phyloP scores from a whole-genome alignment of 75 land plant species.

The Ceratopteris richardii region DNA sequence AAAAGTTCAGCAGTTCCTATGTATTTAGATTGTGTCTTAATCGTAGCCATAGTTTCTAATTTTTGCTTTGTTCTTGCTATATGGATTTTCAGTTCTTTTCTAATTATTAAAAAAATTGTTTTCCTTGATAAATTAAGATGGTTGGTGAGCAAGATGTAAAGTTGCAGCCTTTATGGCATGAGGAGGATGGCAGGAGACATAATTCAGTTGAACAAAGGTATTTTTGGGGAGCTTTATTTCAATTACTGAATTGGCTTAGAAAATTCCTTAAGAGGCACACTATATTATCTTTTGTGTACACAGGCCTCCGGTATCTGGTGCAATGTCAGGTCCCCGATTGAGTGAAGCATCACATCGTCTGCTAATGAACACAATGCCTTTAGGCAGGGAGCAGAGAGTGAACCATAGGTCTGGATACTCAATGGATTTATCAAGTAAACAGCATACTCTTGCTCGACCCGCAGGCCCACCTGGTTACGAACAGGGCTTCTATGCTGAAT shows the following conservation, averaged over 20 bases:
- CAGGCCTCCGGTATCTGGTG: constrained; percentile 74
- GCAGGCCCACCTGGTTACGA: constrained; percentile 44
- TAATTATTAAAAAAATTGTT: no score
- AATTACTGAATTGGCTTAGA: no score
- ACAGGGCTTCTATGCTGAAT: constrained; percentile 17
- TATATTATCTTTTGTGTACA: background rate
- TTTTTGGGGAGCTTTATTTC: no score
- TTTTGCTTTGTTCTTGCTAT: background rate
- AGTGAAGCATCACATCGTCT: constrained; percentile 89
- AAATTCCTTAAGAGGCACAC: no score
- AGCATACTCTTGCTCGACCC: constrained; percentile 17
- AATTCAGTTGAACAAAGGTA: background rate
- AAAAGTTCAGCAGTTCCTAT: no score
- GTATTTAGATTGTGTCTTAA: no score
- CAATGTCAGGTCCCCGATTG: constrained; percentile 59
- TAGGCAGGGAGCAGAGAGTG: constrained; percentile 10
- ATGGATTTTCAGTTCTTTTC: background rate
- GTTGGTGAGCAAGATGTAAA: constrained; percentile 28
- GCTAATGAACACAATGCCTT: constrained; percentile 46
- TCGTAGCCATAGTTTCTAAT: no score
- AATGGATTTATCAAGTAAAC: constrained; percentile 13
- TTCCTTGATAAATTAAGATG: no score
- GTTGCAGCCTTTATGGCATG: constrained; percentile 33
- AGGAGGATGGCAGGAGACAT: constrained; percentile 20
- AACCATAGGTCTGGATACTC: no score